phyloP scores from a whole-genome alignment of 345 rosid genomes.

The Salix viminalis region DNA sequence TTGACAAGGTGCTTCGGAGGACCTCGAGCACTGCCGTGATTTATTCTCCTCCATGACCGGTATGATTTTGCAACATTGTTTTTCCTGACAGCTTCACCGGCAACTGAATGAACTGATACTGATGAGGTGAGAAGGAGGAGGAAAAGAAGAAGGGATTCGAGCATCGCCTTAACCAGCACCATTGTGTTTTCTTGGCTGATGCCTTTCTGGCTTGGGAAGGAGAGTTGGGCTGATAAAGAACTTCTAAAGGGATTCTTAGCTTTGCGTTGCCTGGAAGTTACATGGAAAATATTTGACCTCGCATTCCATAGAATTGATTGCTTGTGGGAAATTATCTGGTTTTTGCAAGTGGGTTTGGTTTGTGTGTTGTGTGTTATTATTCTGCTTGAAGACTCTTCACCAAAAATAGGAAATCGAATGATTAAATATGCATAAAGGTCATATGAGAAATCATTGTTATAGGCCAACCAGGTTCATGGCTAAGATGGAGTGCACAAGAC shows the following conservation, averaged over 20 bases:
- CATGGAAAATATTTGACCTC: conserved; percentile 2
- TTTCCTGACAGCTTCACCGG: conserved; percentile 1
- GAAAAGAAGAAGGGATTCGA: conserved; percentile 15
- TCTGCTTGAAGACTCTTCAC: neutral
- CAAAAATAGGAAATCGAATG: neutral
- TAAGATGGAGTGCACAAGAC: neutral
- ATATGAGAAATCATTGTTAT: neutral
- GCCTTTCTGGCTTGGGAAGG: neutral
- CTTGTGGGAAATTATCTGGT: neutral
- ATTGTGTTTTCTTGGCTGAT: conserved; percentile 3
- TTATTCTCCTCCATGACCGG: conserved; percentile 18
- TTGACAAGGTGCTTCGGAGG: conserved; percentile 33
- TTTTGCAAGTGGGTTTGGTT: neutral
- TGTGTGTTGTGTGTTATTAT: neutral
- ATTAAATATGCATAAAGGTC: neutral
- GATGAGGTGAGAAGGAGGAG: conserved; percentile 26
- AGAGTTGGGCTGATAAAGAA: neutral
- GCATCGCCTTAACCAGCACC: conserved; percentile 14
- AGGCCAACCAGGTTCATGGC: neutral
- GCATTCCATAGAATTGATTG: neutral
- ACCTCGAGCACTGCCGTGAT: conserved; percentile 46
- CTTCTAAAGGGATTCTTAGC: conserved; percentile 5
- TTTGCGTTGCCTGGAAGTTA: conserved; percentile 34
- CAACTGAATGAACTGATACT: conserved; percentile 10
- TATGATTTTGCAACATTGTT: neutral